phyloP scores from a whole-genome alignment of 2,329 filamentous ascomycete species.

The Ascochyta viciae-villosae region DNA sequence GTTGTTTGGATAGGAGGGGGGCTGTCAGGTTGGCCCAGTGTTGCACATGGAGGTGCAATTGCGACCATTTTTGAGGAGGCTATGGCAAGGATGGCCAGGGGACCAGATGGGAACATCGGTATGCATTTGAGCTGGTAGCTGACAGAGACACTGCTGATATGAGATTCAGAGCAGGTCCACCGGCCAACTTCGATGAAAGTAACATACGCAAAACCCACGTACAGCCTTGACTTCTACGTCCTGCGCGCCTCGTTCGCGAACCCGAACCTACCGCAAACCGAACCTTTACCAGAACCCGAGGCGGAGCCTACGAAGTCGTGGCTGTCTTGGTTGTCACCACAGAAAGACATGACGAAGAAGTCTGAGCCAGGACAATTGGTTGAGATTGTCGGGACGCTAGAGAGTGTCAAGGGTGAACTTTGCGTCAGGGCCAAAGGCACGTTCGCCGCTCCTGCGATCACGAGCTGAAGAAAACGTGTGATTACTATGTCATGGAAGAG shows the following conservation, averaged over 20 bases:
- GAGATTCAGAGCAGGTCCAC: constrained; percentile 33
- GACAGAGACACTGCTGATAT: background rate
- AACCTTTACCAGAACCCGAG: constrained; percentile 33
- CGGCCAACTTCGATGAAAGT: constrained; percentile 55
- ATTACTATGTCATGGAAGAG: background rate
- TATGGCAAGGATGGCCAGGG: constrained; percentile 70
- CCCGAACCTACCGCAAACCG: constrained; percentile 32
- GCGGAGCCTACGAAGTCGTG: constrained; percentile 38
- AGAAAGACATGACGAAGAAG: constrained; percentile 56
- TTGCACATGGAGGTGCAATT: constrained; percentile 74
- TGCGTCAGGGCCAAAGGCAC: constrained; percentile 63
- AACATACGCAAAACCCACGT: constrained; percentile 67
- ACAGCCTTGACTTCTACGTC: constrained; percentile 69
- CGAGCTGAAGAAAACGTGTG: constrained; percentile 1
- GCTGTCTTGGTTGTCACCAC: constrained; percentile 39
- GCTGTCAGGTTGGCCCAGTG: constrained; percentile 72
- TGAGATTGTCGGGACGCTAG: constrained; percentile 63
- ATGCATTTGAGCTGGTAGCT: constrained; percentile 8
- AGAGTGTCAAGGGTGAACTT: constrained; percentile 62
- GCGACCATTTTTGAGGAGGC: constrained; percentile 74
- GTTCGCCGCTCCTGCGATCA: constrained; percentile 21
- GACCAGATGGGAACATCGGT: constrained; percentile 48
- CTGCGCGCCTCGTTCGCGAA: constrained; percentile 58
- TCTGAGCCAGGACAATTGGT: constrained; percentile 32
- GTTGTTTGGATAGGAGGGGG: constrained; percentile 74